A percentile compares a stretch with the other conserved stretches of the same genome.
Evolutionary conservation across 2,329 filamentous ascomycete genomes (phyloP).

Genomic region (Aspergillus awamori): DNA sequence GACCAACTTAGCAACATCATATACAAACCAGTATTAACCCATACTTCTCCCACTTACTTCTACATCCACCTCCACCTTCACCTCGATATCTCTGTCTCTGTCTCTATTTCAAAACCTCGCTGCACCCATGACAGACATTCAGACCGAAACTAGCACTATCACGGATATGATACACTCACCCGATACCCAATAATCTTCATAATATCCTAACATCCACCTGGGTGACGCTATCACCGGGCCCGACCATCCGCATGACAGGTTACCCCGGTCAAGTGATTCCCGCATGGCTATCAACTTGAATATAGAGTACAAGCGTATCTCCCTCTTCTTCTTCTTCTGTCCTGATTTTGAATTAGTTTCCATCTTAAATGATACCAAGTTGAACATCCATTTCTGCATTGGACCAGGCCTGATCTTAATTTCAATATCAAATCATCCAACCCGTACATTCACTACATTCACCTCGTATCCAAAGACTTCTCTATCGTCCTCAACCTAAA

Average conservation of each 20-base stretch:
- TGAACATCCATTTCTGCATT: too few species aligned
- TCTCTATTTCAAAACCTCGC: not conserved
- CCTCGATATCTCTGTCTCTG: too few species aligned
- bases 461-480: too few species aligned
- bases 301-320: not conserved
- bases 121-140: not conserved
- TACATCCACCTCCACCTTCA: too few species aligned
- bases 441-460: too few species aligned
- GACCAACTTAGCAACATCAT: too few species aligned
- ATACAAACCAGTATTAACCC: too few species aligned
- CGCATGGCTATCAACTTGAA: not conserved
- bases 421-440: too few species aligned
- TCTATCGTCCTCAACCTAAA: not conserved
- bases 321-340: not conserved
- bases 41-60: too few species aligned
- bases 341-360: not conserved
- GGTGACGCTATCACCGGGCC: conserved; percentile 13
- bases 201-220: not conserved
- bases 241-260: conserved; percentile 17
- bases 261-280: conserved; percentile 18
- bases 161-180: not conserved
- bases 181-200: not conserved
- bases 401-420: too few species aligned
- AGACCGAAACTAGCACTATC: not conserved
- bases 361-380: too few species aligned